Base-by-base conservation (phyloP, 78 protist species). In the Tieghemostelium lacteum region DNA sequence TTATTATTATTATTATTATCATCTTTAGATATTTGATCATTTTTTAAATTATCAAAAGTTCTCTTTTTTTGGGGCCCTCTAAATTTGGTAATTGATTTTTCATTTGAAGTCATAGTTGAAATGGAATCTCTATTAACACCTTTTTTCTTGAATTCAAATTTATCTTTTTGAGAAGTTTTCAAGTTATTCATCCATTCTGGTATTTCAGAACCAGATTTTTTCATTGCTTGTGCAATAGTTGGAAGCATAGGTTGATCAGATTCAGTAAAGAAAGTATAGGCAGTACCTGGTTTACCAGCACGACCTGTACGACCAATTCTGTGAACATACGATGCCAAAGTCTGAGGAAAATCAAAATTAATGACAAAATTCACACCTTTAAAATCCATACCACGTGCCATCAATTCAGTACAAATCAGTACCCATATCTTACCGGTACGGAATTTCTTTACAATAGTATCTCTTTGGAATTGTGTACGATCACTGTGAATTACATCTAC, bases 331-430 rank as follows among this genome's bases (percentile, higher is more conserved):
- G 57, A 29, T 14, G 83, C 87, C 1, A 87, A 10, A 0, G 86
- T 93, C 26, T 93, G 80, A 0, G 99, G 99, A 61, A 98, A 97
- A 75, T 98, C 99, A 40, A 85, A 98, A 92, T 98, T 98, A 92
- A 98, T 94, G 36, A 98, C 99, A 19, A 66, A 33, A 31, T 34
- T 45, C 17, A 98, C 96, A 63, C 98, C 97, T 22, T 73, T 73
- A 85, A 98, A 96, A 73, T 98, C 99, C 92, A 98, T 94, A 36
- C 99, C 99, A n/a, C 99, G 94, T 12, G 97, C 96, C 74, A 98
- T 67, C 29, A 98, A 77, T 28, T 98, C 98, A n/a, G 99, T 98
- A 40, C 97, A 74, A 57, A 98, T 95, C 14, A 98, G 75, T 2
- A 97, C 93, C 97, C 98, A 97, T 19, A 95, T 74, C 58, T 92